Conservation (phyloP, 495 filamentous ascomycete genomes). For the Penicillium riverlandense region DNA sequence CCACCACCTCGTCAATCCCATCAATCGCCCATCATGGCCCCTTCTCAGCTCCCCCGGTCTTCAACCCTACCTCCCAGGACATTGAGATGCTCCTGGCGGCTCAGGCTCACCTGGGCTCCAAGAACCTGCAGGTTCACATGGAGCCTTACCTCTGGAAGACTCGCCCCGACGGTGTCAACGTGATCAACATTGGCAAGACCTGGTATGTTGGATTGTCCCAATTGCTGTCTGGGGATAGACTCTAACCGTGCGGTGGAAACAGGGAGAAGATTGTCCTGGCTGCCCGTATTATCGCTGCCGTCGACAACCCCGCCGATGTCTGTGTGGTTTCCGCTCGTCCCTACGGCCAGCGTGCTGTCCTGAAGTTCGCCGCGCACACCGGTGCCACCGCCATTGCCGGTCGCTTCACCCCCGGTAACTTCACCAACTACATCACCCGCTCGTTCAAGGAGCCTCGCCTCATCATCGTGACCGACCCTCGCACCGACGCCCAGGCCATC, state of each 20-base stretch:
- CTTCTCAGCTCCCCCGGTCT: slow-evolving; percentile 83
- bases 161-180: slow-evolving; percentile 92
- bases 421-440: slow-evolving; percentile 99
- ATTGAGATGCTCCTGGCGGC: slow-evolving; percentile 99
- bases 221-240: slow-evolving; percentile 1
- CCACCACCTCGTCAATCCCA: slow-evolving; percentile 40
- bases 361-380: slow-evolving; percentile 98
- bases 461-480: slow-evolving; percentile 98
- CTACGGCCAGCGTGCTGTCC: slow-evolving; percentile 97
- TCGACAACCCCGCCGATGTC: slow-evolving; percentile 98
- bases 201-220: slow-evolving; percentile 57
- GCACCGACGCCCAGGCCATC: slow-evolving; percentile 99
- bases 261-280: slow-evolving; percentile 99
- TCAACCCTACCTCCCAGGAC: slow-evolving; percentile 81
- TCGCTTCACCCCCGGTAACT: slow-evolving; percentile 99
- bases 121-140: slow-evolving; percentile 99
- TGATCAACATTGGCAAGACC: slow-evolving; percentile 99
- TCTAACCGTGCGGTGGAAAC: slow-evolving; percentile 27
- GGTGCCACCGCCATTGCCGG: slow-evolving; percentile 96
- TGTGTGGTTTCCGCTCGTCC: slow-evolving; percentile 98
- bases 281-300: slow-evolving; percentile 94
- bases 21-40: slow-evolving; percentile 79
- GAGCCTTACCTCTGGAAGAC: slow-evolving; percentile 99
- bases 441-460: slow-evolving; percentile 99
- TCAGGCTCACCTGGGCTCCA: slow-evolving; percentile 93